Percentiles rank a stretch among this genome's conserved stretches.
Evolutionary conservation across 495 filamentous ascomycete species (phyloP).

Genomic region (Podospora pseudocomata): DNA sequence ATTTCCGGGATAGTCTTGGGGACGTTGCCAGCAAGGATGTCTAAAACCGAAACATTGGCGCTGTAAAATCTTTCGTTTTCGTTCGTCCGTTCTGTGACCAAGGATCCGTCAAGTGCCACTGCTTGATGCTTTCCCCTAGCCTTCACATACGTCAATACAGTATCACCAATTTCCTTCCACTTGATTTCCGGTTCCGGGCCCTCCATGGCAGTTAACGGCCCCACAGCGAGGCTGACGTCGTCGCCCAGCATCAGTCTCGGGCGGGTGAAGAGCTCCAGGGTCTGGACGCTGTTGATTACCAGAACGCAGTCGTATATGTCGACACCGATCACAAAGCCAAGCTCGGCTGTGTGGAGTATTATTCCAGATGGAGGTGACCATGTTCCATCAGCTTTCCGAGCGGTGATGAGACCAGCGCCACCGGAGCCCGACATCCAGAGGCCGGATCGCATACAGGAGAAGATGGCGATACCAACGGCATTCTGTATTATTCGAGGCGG

Average conservation of each 20-base stretch:
- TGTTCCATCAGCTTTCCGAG: slow-evolving; percentile 71
- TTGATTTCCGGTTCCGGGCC: slow-evolving; percentile 70
- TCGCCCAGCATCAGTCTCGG: slow-evolving; percentile 73
- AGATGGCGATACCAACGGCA: slow-evolving; percentile 83
- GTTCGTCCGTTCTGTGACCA: slow-evolving; percentile 78
- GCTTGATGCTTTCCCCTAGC: slow-evolving; percentile 79
- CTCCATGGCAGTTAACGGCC: slow-evolving; percentile 73
- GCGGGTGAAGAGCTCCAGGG: slow-evolving; percentile 74
- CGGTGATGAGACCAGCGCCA: slow-evolving; percentile 77
- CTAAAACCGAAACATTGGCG: slow-evolving; percentile 64
- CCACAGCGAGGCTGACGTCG: slow-evolving; percentile 72
- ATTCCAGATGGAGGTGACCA: slow-evolving; percentile 90
- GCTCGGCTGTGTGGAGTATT: slow-evolving; percentile 76
- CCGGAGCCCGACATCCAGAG: slow-evolving; percentile 88
- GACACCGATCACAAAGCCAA: slow-evolving; percentile 85
- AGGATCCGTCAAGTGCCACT: slow-evolving; percentile 77
- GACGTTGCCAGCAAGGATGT: slow-evolving; percentile 78
- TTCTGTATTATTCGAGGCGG: slow-evolving; percentile 75
- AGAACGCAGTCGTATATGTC: slow-evolving; percentile 93
- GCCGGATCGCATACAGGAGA: slow-evolving; percentile 89
- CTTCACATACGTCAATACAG: slow-evolving; percentile 86
- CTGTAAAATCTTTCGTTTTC: slow-evolving; percentile 89
- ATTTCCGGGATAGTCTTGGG: slow-evolving; percentile 62
- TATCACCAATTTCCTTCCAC: slow-evolving; percentile 54
- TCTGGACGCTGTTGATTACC: slow-evolving; percentile 79